These are phyloP conservation scores for Stipa capillata DNA, from an alignment of 176 grass and related monocot genomes.

Conservation along the genomic window DNA sequence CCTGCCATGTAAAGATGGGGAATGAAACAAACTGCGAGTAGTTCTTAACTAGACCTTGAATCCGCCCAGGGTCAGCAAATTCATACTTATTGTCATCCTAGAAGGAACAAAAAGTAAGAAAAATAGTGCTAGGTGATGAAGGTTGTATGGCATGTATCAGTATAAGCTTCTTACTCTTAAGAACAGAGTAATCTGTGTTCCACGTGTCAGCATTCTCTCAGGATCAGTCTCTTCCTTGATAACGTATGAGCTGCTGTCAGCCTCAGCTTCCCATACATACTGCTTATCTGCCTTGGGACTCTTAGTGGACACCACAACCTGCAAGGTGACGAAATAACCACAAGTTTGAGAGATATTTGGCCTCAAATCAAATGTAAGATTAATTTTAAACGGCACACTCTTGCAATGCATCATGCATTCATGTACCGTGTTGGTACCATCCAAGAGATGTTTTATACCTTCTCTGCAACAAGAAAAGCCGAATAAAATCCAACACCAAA, in stretches of 20 bases:
- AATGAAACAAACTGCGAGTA: conserved; percentile 93
- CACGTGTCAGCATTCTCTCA: conserved; percentile 62
- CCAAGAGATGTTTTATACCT: conserved; percentile 29
- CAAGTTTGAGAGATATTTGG: neutral
- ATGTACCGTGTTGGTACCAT: neutral
- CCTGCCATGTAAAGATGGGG: conserved; percentile 91
- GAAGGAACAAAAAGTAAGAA: conserved; percentile 13
- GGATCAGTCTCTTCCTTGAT: conserved; percentile 95
- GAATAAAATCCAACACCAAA: conserved; percentile 98
- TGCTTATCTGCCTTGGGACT: conserved; percentile 84
- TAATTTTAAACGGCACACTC: too few species aligned
- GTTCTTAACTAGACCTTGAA: conserved; percentile 89
- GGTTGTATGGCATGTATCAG: neutral
- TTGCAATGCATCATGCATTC: neutral
- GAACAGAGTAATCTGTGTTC: conserved; percentile 86
- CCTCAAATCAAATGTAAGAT: neutral
- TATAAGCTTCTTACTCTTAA: conserved; percentile 41
- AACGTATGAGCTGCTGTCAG: conserved; percentile 76
- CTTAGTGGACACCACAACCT: conserved; percentile 90
- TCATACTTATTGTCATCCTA: conserved; percentile 87
- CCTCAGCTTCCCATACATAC: conserved; percentile 87
- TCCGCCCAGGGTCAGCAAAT: conserved; percentile 60
- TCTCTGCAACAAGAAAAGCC: conserved; percentile 80
- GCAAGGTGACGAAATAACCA: neutral
- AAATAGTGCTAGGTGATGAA: neutral